Base-by-base conservation (phyloP, 768 basidiomycete genomes). In the Pleurotus pulmonarius region DNA sequence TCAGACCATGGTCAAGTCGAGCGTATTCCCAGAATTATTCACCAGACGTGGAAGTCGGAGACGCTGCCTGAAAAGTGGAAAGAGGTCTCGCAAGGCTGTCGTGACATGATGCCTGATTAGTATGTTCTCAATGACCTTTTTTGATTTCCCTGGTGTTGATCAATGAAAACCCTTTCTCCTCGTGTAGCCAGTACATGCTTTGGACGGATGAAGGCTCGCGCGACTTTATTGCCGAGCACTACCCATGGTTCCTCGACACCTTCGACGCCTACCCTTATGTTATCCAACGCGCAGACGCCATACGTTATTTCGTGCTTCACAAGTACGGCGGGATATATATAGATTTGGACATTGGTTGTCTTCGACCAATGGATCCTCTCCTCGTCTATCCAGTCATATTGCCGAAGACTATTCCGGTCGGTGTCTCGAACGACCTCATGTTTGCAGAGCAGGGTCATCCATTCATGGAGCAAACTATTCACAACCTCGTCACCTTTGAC, bases 11-110 rank as follows among this genome's bases (percentile, higher is more conserved):
- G 77, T 57, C 75, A 78, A 59, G 74, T 83, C 39, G 90, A 97
- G 66, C 83, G 80, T 61, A 86, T 98, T 38, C 97, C 95, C 3
- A 83, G 92, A 49, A 91, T 99, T 57, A 82, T 99, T 47, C 97
- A 99, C 71, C 96, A 98, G 81, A 98, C 97, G 20, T 99, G 97
- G 97, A 97, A 95, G 78, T 86, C 89, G 8, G 88, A 95, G 55
- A 82, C 81, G 0, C 77, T 99, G 20, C 97, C 97, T 2, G 71
- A 76, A 44, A 80, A 82, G 58, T 99, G 95, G 95, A 81, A 82
- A 59, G 75, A 73, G 40, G 79, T 94, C 45, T 94, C 94, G 24
- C 80, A 92, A 68, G 85, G 78, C 25, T 98, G 97, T 74, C 82
- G 87, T 57, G 84, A 90, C 64, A 86, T 97, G 80, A 94, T 95